Evolutionary conservation across 441 rosid species (phyloP), one percentile per base, ranked within the genome.

Genomic region (Erodium chrysanthum): DNA sequence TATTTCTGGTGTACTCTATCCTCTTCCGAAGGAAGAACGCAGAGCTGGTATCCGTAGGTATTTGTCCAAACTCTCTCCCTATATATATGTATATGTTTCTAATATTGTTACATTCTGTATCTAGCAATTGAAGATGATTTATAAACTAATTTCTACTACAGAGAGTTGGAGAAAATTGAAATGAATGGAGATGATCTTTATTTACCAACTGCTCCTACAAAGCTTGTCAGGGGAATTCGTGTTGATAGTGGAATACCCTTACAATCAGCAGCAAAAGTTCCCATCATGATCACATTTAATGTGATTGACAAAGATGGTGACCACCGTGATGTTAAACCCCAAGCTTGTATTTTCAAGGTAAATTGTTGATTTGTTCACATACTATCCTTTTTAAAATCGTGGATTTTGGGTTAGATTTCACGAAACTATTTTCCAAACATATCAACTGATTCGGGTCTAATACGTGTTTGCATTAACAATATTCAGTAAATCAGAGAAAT

Each of bases 271-370:
- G 99, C 97, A 48, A 94, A 94, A 79, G 99, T 94, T 75, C 99
- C 99, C 71, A 94, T 94, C 67, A 85, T 94, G 96, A 87, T 94
- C 66, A 83, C 94, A 59, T 94, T 94, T 84, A 78, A 94, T 74
- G 99, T 91, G 71, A 78, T 86, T 70, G 99, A 94, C 81, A 85
- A 91, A 42, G 86, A 82, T 68, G 96, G 96, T 61, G 87, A 85
- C 71, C 81, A 17, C 12, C 81, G 70, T 67, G 80, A 85, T 67
- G 82, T 86, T 73, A 84, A 77, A 75, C 96, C 97, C 70, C 96
- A 94, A 76, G 96, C 96, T 82, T 91, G 97, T 83, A 94, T 94
- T 76, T 94, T 94, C 82, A 94, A 94, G 96, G 99, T 91, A 76
- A 74, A 67, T 66, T 44, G 52, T 44, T 44, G 52, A 44, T 44